These are phyloP conservation scores for Evernia prunastri DNA, from an alignment of 495 filamentous ascomycete species.

Conservation along the genomic window DNA sequence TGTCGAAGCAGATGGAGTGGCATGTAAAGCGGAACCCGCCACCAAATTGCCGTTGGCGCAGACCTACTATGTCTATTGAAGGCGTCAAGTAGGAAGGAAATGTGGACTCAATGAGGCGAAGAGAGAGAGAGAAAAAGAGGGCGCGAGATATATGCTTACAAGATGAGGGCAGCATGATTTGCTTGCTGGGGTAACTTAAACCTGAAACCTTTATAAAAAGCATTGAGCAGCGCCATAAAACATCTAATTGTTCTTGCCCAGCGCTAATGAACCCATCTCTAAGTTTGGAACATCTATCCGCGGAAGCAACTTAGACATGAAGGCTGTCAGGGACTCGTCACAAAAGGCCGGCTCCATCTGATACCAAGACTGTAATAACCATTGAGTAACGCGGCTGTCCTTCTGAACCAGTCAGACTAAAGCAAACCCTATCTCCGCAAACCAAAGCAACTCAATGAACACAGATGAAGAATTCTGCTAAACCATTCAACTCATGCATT, in stretches of 20 bases:
- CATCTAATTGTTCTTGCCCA: background rate
- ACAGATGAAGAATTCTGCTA: background rate
- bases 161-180: background rate
- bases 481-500: background rate
- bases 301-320: background rate
- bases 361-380: background rate
- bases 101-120: background rate
- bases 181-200: background rate
- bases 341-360: background rate
- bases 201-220: background rate
- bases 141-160: background rate
- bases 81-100: background rate
- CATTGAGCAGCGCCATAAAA: background rate
- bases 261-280: background rate
- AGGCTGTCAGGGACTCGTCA: background rate
- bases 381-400: background rate
- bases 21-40: conserved; percentile 71
- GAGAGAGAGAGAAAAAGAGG: no score
- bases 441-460: background rate
- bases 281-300: background rate
- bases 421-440: background rate
- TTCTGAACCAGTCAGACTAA: background rate
- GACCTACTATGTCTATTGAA: conserved; percentile 69
- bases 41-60: conserved; percentile 71
- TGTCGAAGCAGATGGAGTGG: conserved; percentile 79